Base-by-base conservation (phyloP, 768 basidiomycete genomes). In the Mycena rosella region DNA sequence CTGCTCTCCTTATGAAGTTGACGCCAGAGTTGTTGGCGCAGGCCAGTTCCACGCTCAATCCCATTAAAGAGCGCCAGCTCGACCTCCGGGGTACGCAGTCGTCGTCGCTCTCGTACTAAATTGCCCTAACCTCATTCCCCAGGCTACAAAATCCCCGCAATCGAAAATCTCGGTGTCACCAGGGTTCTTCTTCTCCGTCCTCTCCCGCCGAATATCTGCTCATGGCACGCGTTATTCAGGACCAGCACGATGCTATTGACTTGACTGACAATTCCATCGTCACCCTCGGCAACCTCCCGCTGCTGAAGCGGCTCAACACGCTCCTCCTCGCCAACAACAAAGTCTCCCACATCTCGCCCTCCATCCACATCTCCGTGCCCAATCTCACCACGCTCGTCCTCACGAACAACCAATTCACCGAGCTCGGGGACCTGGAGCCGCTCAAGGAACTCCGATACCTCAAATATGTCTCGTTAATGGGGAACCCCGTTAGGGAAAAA, bases 101-200 rank as follows among this genome's bases (percentile, higher is more conserved):
- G 48, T 40, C 60, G 67, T 65, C 64, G 34, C 45, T 51, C 26
- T 24, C 62, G 58, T 57, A 70, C 6, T 58, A 74, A 69, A 55
- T 73, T 78, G 68, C 77, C 45, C 49, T 71, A 72, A 72, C 67
- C 20, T 29, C 30, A 60, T 60, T 72, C 74, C 34, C 72, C 79
- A 96, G 95, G 95, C 64, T 92, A 93, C 83, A 96, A 95, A 88
- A 96, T 96, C 72, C 95, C 96, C 60, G 89, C 93, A 62, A 97
- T 97, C 77, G 96, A 97, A 91, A 97, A 97, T 86, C 86, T 97
- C 72, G 96, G 95, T 85, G 93, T 96, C 70, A 95, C 95, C 78
- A 91, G 86, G 86, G 94, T 90, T 78, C 72, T 88, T 79, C 63
- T 62, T 90, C 78, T 71, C 87, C 44, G 56, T 56, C 70, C 42